Base-by-base conservation (phyloP, 805 yeast genomes). In the Wickerhamiella occidentalis region DNA sequence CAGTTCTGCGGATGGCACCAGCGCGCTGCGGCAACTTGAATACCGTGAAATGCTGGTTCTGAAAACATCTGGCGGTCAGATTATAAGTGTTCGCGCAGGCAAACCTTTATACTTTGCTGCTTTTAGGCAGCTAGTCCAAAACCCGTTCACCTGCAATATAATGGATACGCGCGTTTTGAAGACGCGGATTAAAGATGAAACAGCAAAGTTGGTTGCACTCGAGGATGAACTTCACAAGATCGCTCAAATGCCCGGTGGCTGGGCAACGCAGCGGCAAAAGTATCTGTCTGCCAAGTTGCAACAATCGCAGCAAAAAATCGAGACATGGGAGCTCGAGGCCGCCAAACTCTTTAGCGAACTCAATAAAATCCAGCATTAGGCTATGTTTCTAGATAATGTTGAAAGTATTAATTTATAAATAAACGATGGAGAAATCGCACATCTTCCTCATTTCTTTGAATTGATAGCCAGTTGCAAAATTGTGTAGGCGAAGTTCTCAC, bases 21-120 rank as follows among this genome's bases (percentile, higher is more conserved):
- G 52, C 7, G 76, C 82, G 0, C 67, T 90, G 26, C 66, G 78
- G 3, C 80, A 80, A 3, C 71, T 92, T 59, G 97, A 90, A 61
- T 82, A 79, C 60, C 75, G 78, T 33, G 96, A 88, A 42, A 65
- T 92, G 58, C 74, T 92, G 37, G 66, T 81, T 1, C 74, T 86
- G 49, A 68, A 75, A n/a, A 74, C 86, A 52, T 83, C 80, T 38
- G 81, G 84, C 54, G 97, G 96, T 15, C 74, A 85, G 23, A 65
- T 85, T 18, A 68, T 71, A 41, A 73, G 74, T 6, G 75, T 92
- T 17, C 64, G 67, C 18, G 85, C 95, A 1, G 94, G 95, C 0
- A 80, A 87, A 58, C 97, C 98, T 2, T 67, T 92, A 19, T 87
- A 71, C 63, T 73, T 74, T 51, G 84, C 88, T 0, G 95, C 97